Percentiles rank a stretch among this genome's conserved stretches.
Evolutionary conservation across 2,329 filamentous ascomycete species (phyloP).

Genomic region (Dactylellina haptotyla): DNA sequence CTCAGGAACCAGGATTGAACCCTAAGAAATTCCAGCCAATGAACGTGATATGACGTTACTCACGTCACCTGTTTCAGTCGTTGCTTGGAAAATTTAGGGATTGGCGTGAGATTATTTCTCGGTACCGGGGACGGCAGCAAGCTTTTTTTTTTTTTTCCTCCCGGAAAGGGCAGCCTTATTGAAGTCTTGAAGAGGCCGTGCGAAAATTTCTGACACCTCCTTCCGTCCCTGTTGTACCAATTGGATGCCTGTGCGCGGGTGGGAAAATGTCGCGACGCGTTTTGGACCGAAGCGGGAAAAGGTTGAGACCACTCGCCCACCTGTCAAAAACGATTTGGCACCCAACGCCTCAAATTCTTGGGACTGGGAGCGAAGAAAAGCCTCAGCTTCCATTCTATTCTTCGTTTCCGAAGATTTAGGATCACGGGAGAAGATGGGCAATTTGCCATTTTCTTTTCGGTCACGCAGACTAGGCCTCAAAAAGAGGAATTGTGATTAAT

Average conservation of each 20-base stretch:
- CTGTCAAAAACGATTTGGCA: constrained; percentile 38
- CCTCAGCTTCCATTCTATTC: constrained; percentile 4
- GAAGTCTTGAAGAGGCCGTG: neutral
- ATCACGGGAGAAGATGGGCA: constrained; percentile 1
- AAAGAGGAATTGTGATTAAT: constrained; percentile 35
- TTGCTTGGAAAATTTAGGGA: constrained; percentile 4
- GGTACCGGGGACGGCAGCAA: too few relatives aligned
- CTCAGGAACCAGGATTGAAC: neutral
- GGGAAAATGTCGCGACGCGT: constrained; percentile 41
- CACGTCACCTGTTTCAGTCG: neutral
- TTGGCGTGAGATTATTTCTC: neutral
- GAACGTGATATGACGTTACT: constrained; percentile 27
- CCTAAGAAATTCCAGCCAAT: constrained; percentile 20
- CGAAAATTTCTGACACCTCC: constrained; percentile 22
- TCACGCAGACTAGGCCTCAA: constrained; percentile 10
- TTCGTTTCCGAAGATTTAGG: too few relatives aligned
- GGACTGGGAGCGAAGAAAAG: neutral
- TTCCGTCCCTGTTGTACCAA: constrained; percentile 24
- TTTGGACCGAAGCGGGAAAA: neutral
- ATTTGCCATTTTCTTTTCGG: neutral
- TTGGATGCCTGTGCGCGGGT: neutral
- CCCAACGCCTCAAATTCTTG: constrained; percentile 24
- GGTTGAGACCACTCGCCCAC: constrained; percentile 16
- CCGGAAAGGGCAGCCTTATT: constrained; percentile 41
- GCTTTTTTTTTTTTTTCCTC: too few relatives aligned